These are phyloP conservation scores for Capronia americana DNA, from an alignment of 2,329 filamentous ascomycete genomes.

Conservation along the genomic window DNA sequence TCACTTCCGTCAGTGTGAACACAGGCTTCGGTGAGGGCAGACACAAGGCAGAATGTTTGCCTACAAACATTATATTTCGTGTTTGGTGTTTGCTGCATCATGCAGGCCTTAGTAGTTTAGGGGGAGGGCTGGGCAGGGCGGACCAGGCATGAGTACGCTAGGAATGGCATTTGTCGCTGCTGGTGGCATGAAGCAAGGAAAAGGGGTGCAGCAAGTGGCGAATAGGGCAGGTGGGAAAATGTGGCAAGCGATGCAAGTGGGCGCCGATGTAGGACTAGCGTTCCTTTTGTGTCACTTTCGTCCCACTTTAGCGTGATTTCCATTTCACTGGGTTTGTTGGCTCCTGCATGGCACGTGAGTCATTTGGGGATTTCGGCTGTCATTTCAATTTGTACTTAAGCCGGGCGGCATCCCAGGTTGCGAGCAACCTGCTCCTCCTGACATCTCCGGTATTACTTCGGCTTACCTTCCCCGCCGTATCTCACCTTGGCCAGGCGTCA, in stretches of 20 bases:
- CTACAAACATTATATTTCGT: constrained; percentile 1
- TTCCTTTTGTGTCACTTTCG: not conserved
- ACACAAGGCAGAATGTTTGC: constrained; percentile 10
- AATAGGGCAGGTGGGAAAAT: not conserved
- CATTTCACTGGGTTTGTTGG: not conserved
- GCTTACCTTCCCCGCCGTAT: constrained; percentile 20
- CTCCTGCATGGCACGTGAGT: not conserved
- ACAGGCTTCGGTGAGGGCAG: not conserved
- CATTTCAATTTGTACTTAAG: constrained; percentile 27
- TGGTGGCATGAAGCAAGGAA: constrained; percentile 7
- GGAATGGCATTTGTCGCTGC: constrained; percentile 5
- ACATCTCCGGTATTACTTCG: constrained; percentile 28
- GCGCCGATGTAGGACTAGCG: constrained; percentile 15
- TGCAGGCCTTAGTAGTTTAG: constrained; percentile 21
- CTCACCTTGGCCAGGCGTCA: constrained; percentile 29
- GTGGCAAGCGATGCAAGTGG: constrained; percentile 9
- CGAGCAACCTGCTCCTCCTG: constrained; percentile 29
- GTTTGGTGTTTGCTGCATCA: not conserved
- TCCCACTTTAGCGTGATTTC: constrained; percentile 1
- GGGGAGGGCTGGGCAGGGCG: constrained; percentile 22
- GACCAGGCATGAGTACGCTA: constrained; percentile 14
- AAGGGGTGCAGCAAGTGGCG: constrained; percentile 24
- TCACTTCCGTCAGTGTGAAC: not conserved
- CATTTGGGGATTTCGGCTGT: not conserved
- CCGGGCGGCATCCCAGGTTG: constrained; percentile 29